Evolutionary conservation across 495 filamentous ascomycete genomes (phyloP).

Genomic region (Pyrenula aspistea): DNA sequence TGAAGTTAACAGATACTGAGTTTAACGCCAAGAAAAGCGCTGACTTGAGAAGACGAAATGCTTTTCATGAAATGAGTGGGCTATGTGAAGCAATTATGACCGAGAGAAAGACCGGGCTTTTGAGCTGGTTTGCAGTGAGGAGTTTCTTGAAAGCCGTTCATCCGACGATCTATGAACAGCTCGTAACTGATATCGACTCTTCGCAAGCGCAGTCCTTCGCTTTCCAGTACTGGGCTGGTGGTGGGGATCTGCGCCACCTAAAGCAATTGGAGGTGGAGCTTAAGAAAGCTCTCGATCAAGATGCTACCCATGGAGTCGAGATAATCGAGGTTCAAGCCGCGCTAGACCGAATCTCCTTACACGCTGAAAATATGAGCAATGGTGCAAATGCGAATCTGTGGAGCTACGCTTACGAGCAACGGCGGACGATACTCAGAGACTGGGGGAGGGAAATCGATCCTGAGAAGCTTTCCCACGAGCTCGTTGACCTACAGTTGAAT

Average conservation of each 20-base stretch:
- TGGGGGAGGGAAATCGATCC: constrained; percentile 12
- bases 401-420: constrained; percentile 3
- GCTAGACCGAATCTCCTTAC: not conserved
- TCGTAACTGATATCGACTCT: not conserved
- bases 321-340: not conserved
- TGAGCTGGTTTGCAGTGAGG: constrained; percentile 1
- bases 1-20: constrained; percentile 2
- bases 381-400: not conserved
- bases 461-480: constrained; percentile 5
- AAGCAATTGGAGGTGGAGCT: constrained; percentile 8
- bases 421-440: constrained; percentile 2
- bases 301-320: not conserved
- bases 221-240: constrained; percentile 13
- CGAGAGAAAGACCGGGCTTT: not conserved
- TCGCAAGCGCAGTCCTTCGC: constrained; percentile 6
- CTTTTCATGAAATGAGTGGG: not conserved
- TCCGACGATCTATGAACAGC: not conserved
- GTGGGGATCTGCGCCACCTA: constrained; percentile 13
- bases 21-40: not conserved
- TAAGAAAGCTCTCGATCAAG: constrained; percentile 2
- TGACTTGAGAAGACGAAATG: not conserved
- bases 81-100: not conserved
- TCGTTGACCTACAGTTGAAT: constrained; percentile 12
- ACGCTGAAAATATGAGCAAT: not conserved
- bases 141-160: not conserved